phyloP scores from a whole-genome alignment of 371 early-diverging fungal species.

The Coemansia sp. region DNA sequence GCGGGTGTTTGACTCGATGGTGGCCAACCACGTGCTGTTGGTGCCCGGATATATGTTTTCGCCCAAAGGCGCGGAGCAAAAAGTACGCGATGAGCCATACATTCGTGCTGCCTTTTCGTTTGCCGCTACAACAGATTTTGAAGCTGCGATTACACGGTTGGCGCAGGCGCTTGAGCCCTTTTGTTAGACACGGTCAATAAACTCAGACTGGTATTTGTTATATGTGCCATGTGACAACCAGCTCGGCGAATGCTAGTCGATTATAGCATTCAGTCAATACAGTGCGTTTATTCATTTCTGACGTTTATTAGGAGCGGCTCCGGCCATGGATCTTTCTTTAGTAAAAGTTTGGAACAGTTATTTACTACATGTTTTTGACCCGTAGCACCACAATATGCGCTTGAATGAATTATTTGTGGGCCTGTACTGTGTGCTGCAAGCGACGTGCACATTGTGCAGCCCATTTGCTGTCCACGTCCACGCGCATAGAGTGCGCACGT shows the following conservation, averaged over 20 bases:
- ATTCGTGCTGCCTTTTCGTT: conserved; percentile 51
- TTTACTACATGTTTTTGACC: too few relatives aligned
- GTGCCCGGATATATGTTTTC: conserved; percentile 51
- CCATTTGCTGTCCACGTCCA: conserved; percentile 28
- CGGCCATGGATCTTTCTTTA: too few relatives aligned
- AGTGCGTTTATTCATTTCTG: too few relatives aligned
- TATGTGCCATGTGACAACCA: too few relatives aligned
- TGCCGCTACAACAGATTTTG: conserved; percentile 33
- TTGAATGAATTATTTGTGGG: neutral
- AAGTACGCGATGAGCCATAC: conserved; percentile 35
- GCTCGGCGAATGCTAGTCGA: too few relatives aligned
- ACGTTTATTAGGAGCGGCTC: too few relatives aligned
- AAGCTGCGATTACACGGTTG: conserved; percentile 31
- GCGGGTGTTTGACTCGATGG: conserved; percentile 45
- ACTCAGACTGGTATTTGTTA: neutral
- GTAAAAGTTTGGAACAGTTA: too few relatives aligned
- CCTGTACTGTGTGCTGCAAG: conserved; percentile 10
- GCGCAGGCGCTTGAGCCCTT: conserved; percentile 41
- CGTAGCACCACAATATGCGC: neutral
- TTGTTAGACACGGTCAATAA: neutral
- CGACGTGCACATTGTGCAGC: conserved; percentile 13
- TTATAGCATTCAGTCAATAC: too few relatives aligned
- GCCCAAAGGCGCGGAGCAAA: conserved; percentile 14
- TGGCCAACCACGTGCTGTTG: conserved; percentile 44
- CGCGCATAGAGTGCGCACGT: conserved; percentile 54